Conservation (phyloP, 2,329 filamentous ascomycete genomes). For the Penicillium sp. region DNA sequence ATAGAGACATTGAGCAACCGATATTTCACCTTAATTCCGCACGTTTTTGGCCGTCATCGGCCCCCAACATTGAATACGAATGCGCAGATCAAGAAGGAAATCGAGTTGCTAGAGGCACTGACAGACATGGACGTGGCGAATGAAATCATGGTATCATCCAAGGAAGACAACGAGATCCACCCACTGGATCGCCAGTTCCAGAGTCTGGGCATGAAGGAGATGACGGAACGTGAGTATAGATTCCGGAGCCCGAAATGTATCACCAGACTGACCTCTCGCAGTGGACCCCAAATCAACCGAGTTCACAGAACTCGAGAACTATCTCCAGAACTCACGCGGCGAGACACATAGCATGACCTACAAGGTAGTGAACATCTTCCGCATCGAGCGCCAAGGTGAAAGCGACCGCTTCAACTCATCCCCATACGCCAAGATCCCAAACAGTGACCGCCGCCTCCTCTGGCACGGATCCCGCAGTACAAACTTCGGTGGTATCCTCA, state of each 20-base stretch:
- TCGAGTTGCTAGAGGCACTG: conserved; percentile 75
- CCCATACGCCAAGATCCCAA: conserved; percentile 49
- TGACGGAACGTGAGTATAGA: conserved; percentile 57
- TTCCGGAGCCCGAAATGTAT: neutral
- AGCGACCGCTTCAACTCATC: conserved; percentile 63
- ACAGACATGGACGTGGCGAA: conserved; percentile 82
- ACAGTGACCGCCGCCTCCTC: conserved; percentile 70
- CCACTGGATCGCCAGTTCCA: conserved; percentile 70
- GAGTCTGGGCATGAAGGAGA: conserved; percentile 70
- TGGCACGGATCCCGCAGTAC: conserved; percentile 85
- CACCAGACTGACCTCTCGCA: conserved; percentile 18
- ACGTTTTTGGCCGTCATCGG: conserved; percentile 70
- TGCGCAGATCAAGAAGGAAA: conserved; percentile 66
- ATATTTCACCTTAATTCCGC: conserved; percentile 80
- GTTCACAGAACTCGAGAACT: conserved; percentile 63
- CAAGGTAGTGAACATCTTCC: conserved; percentile 71
- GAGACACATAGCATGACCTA: conserved; percentile 59
- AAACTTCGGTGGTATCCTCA: conserved; percentile 84
- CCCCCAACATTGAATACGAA: conserved; percentile 65
- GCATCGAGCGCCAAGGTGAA: conserved; percentile 74
- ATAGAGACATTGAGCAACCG: conserved; percentile 68
- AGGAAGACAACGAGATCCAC: conserved; percentile 56
- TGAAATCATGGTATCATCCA: conserved; percentile 69
- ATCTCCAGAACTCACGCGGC: conserved; percentile 66
- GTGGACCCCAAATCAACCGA: conserved; percentile 60